A percentile compares a stretch with the other conserved stretches of the same genome.
These are phyloP conservation scores for Lecanicillium sp. DNA, from an alignment of 2,329 filamentous ascomycete species.

Conservation along the genomic window DNA sequence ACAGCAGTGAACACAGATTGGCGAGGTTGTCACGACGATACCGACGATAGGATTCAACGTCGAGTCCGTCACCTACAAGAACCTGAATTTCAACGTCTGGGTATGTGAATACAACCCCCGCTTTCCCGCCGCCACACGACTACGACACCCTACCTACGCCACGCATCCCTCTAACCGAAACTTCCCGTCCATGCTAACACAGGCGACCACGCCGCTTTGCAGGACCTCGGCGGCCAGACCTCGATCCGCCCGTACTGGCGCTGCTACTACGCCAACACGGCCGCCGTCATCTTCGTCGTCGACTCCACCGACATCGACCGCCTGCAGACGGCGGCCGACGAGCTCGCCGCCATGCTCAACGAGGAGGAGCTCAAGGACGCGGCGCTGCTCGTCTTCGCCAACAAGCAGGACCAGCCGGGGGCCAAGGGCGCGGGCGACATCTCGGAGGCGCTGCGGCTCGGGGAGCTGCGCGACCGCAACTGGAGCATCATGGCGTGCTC, in stretches of 20 bases:
- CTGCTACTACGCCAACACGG: slow-evolving; percentile 98
- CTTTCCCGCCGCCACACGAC: not conserved
- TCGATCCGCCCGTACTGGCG: slow-evolving; percentile 98
- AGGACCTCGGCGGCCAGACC: slow-evolving; percentile 96
- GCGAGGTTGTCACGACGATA: slow-evolving; percentile 97
- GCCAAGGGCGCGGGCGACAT: slow-evolving; percentile 96
- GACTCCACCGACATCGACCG: slow-evolving; percentile 97
- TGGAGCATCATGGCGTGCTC: slow-evolving; percentile 99
- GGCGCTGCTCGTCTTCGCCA: slow-evolving; percentile 88
- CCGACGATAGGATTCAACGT: slow-evolving; percentile 99
- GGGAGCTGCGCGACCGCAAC: slow-evolving; percentile 90
- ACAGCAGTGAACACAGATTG: slow-evolving; percentile 58
- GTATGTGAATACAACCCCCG: slow-evolving; percentile 42
- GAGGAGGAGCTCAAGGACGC: slow-evolving; percentile 96
- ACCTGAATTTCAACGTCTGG: slow-evolving; percentile 98
- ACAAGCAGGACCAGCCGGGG: slow-evolving; percentile 97
- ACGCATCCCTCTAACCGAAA: no score
- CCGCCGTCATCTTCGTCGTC: slow-evolving; percentile 96
- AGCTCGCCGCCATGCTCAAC: slow-evolving; percentile 89
- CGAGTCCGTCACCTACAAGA: slow-evolving; percentile 96
- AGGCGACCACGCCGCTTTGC: slow-evolving; percentile 9
- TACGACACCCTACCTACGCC: no score
- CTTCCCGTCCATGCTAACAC: slow-evolving; percentile 11
- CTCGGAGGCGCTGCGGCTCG: slow-evolving; percentile 83
- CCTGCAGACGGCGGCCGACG: slow-evolving; percentile 84